phyloP scores from a whole-genome alignment of 2,329 filamentous ascomycete species.

The Paraphoma chrysanthemicola region DNA sequence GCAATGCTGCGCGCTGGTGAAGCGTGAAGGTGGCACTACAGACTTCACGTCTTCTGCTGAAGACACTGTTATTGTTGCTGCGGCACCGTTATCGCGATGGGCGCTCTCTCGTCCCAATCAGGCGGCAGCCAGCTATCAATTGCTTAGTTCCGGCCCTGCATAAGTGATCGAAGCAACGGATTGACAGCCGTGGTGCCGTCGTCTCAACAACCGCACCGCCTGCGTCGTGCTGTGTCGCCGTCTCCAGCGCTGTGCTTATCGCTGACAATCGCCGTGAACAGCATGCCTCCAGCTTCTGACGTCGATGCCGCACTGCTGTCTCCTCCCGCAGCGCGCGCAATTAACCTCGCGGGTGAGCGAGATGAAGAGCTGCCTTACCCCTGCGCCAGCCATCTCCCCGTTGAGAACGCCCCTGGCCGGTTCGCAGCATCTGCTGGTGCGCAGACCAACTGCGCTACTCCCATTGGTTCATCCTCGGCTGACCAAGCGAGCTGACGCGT shows the following conservation, averaged over 20 bases:
- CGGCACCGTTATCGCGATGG: conserved; percentile 9
- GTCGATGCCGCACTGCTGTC: background rate
- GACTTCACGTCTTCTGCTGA: too few relatives aligned
- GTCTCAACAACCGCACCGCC: conserved; percentile 19
- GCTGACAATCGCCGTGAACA: background rate
- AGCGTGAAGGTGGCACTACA: background rate
- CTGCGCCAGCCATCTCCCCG: conserved; percentile 10
- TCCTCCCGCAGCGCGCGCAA: background rate
- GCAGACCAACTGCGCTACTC: background rate
- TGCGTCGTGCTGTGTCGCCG: background rate
- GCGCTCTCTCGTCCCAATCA: conserved; percentile 18
- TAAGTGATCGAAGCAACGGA: conserved; percentile 17
- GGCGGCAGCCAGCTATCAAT: conserved; percentile 21
- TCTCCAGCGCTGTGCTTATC: background rate
- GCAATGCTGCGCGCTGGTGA: background rate
- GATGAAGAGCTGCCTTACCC: conserved; percentile 5
- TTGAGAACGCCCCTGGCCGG: conserved; percentile 15
- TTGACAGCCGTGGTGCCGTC: conserved; percentile 5
- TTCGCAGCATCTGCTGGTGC: conserved; percentile 9
- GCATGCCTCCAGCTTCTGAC: background rate
- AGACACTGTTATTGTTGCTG: background rate
- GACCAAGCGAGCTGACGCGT: conserved; percentile 4
- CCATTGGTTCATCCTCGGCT: conserved; percentile 13
- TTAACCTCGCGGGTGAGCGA: background rate
- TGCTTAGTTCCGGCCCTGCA: conserved; percentile 24